Conservation (phyloP, 2,329 filamentous ascomycete species). For the Stagonosporopsis vannaccii region DNA sequence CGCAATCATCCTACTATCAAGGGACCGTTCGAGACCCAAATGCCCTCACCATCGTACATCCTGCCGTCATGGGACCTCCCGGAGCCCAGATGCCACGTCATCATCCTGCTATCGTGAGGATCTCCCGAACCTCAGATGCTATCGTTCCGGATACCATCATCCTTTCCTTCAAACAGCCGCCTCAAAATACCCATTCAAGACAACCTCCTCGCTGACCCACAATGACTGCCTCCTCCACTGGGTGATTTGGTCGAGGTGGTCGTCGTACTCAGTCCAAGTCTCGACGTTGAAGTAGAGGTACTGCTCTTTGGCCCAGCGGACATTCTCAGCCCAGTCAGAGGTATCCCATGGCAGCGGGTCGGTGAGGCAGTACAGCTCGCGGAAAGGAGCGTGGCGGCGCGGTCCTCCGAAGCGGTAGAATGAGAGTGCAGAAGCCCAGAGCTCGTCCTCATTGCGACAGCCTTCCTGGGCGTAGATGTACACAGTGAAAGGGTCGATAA, state of each 20-base stretch:
- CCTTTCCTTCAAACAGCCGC: background rate
- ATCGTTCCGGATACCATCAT: background rate
- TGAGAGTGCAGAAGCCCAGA: conserved; percentile 8
- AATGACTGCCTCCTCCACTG: conserved; percentile 21
- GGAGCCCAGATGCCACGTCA: background rate
- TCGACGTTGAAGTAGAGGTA: conserved; percentile 23
- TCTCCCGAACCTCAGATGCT: background rate
- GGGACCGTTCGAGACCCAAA: too few relatives aligned
- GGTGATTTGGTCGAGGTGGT: conserved; percentile 34
- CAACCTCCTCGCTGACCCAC: conserved; percentile 38
- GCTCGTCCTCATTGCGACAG: conserved; percentile 5
- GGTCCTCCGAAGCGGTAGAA: conserved; percentile 14
- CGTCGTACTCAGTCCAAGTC: conserved; percentile 40
- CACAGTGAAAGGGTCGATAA: conserved; percentile 26
- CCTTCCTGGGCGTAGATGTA: conserved; percentile 26
- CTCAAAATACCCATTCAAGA: background rate
- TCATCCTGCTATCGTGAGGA: background rate
- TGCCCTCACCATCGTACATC: too few relatives aligned
- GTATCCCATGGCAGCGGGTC: conserved; percentile 24
- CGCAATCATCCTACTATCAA: background rate
- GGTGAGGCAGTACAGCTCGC: conserved; percentile 36
- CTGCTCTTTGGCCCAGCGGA: conserved; percentile 45
- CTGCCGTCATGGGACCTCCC: background rate
- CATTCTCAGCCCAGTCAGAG: conserved; percentile 44
- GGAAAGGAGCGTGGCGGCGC: conserved; percentile 19